Evolutionary conservation across 768 basidiomycete species (phyloP).

Genomic region (Rhizopogon sp.): DNA sequence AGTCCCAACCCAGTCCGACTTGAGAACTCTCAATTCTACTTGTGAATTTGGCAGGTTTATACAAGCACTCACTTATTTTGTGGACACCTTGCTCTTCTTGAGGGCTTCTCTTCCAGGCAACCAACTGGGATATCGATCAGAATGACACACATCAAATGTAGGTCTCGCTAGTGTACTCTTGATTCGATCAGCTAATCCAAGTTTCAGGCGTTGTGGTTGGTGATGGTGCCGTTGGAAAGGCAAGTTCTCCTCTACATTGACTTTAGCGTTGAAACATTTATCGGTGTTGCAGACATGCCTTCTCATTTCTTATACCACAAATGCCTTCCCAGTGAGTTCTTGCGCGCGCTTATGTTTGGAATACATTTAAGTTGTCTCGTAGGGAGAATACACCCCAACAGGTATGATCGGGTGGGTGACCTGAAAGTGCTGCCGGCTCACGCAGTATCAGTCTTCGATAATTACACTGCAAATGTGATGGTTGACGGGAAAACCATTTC

Average conservation of each 20-base stretch:
- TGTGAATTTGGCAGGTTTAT: conserved; percentile 11
- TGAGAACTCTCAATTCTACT: not conserved
- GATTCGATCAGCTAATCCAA: conserved; percentile 27
- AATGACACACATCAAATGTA: conserved; percentile 91
- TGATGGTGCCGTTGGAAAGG: conserved; percentile 99
- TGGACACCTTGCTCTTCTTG: conserved; percentile 1
- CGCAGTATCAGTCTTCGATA: conserved; percentile 78
- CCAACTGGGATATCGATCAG: conserved; percentile 8
- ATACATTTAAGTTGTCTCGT: conserved; percentile 12
- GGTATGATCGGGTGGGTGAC: conserved; percentile 39
- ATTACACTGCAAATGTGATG: conserved; percentile 98
- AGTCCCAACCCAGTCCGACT: not conserved
- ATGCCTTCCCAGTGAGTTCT: conserved; percentile 83
- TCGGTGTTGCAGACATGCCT: conserved; percentile 78
- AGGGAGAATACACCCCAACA: conserved; percentile 98
- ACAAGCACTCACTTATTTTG: conserved; percentile 10
- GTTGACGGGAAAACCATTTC: conserved; percentile 99
- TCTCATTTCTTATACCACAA: conserved; percentile 98
- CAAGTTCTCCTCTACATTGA: conserved; percentile 28
- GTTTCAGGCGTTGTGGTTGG: conserved; percentile 90
- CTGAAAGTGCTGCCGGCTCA: conserved; percentile 8
- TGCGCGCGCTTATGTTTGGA: conserved; percentile 3
- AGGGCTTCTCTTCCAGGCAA: conserved; percentile 1
- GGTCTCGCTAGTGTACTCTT: conserved; percentile 21
- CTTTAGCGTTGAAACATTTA: conserved; percentile 1